Evolutionary conservation across 2,329 filamentous ascomycete species (phyloP), one percentile per base, ranked within the genome.

Genomic region (Coniella lustricola): DNA sequence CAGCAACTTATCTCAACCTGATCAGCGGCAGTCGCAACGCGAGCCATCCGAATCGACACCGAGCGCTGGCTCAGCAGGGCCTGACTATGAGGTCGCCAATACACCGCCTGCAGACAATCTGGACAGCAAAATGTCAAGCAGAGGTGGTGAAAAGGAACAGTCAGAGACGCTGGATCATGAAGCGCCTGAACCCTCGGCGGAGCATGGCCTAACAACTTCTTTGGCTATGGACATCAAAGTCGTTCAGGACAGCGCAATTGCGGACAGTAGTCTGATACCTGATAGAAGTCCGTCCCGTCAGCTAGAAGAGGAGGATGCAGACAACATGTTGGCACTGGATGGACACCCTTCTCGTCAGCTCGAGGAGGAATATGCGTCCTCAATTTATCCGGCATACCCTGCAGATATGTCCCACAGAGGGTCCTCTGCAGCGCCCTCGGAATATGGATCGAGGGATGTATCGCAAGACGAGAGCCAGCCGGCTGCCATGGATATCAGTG

Each of bases 311-410:
- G 13, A 34, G 2, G 20, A 31, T 12, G 17, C 40, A 53, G 20
- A 52, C 50, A 5, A 25, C 44, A 14, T 53, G 54, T 18, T 44
- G 53, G 31, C 59, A 53, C 40, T 52, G 58, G 25, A 29, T 21
- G 51, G 36, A 9, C 65, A 60, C 49, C 61, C 63, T 3, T 62
- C 62, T 1, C 59, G 57, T 5, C 62, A 65, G 22, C 44, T 62
- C 12, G 52, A 58, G 16, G 54, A 58, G 32, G 51, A 53, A 31
- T 20, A 35, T 17, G 44, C 51, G 3, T 50, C 47, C 4, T 44
- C 36, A 17, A 25, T 53, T n/a, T 32, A 44, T 13, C 44, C 36
- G 16, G 41, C 44, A 20, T 17, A 36, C 25, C 48, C 34, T 17
- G 4, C 32, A 13, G 39, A 35, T 31, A 36, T 37, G 10, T 35